phyloP scores from a whole-genome alignment of 2,329 filamentous ascomycete species.

The Fusarium staphyleae region DNA sequence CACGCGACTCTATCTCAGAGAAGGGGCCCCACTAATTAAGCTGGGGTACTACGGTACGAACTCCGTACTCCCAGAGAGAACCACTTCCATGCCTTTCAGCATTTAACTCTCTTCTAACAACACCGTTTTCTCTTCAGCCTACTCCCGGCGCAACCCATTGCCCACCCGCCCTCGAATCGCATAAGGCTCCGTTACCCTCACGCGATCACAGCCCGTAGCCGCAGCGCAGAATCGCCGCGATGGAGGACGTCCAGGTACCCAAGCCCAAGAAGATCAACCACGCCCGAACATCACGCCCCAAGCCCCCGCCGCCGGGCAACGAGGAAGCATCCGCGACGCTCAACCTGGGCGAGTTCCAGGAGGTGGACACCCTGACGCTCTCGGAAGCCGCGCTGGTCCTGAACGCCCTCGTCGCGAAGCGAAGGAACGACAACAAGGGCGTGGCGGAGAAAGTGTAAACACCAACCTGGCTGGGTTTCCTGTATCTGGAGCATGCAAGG shows the following conservation, averaged over 20 bases:
- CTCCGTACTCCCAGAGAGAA: slow-evolving; percentile 21
- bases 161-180: slow-evolving; percentile 1
- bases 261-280: slow-evolving; percentile 34
- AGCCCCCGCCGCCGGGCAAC: slow-evolving; percentile 75
- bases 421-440: slow-evolving; percentile 80
- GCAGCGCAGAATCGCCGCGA: slow-evolving; percentile 8
- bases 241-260: slow-evolving; percentile 26
- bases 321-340: slow-evolving; percentile 85
- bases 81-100: slow-evolving; percentile 12
- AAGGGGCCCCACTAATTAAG: slow-evolving; percentile 36
- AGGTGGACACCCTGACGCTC: slow-evolving; percentile 89
- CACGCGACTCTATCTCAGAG: slow-evolving; percentile 31
- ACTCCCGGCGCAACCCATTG: background rate
- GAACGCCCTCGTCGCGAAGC: slow-evolving; percentile 84
- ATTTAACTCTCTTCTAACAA: slow-evolving; percentile 2
- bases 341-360: slow-evolving; percentile 90
- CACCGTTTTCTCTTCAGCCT: background rate
- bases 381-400: slow-evolving; percentile 93
- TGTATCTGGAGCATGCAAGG: background rate
- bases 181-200: background rate
- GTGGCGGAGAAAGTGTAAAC: slow-evolving; percentile 82
- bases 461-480: background rate
- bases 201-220: slow-evolving; percentile 1
- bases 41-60: no score
- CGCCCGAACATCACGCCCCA: slow-evolving; percentile 65